Percentiles rank a stretch among this genome's conserved stretches.
phyloP scores from a whole-genome alignment of 257 asterid species.

The Nicotiana undulata region DNA sequence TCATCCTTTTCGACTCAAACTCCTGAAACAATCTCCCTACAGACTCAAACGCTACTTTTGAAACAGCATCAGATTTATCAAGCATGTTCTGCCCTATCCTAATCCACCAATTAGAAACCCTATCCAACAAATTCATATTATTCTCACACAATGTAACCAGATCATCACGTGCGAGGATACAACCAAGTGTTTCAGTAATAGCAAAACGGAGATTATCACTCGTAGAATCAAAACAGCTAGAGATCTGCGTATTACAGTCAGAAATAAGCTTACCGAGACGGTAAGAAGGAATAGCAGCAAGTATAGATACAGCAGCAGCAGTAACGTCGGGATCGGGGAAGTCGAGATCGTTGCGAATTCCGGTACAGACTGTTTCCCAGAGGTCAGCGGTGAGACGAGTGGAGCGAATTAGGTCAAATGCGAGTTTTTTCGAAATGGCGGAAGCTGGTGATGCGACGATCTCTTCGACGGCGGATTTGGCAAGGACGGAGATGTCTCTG shows the following conservation, averaged over 20 bases:
- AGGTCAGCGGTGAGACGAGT: constrained; percentile 81
- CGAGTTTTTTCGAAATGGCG: constrained; percentile 78
- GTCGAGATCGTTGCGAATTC: constrained; percentile 74
- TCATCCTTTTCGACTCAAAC: constrained; percentile 82
- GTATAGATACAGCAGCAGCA: constrained; percentile 83
- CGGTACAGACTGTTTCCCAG: constrained; percentile 74
- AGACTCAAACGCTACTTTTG: constrained; percentile 76
- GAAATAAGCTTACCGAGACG: constrained; percentile 73
- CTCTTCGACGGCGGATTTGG: constrained; percentile 89
- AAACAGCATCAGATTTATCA: constrained; percentile 68
- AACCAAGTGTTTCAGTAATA: constrained; percentile 79
- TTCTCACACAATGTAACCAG: constrained; percentile 77
- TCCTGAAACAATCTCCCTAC: constrained; percentile 79
- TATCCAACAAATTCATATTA: constrained; percentile 69
- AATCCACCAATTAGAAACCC: constrained; percentile 80
- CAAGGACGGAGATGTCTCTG: constrained; percentile 73
- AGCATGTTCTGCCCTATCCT: constrained; percentile 72
- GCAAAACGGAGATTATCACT: constrained; percentile 75
- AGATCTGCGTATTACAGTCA: constrained; percentile 68
- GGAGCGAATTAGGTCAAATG: constrained; percentile 78
- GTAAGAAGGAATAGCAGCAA: constrained; percentile 76
- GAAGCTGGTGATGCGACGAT: constrained; percentile 93
- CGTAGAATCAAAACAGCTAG: constrained; percentile 66
- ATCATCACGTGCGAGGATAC: constrained; percentile 82
- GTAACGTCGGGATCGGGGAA: constrained; percentile 90